Conservation (phyloP, 306 rosid species). For the Morella rubra region DNA sequence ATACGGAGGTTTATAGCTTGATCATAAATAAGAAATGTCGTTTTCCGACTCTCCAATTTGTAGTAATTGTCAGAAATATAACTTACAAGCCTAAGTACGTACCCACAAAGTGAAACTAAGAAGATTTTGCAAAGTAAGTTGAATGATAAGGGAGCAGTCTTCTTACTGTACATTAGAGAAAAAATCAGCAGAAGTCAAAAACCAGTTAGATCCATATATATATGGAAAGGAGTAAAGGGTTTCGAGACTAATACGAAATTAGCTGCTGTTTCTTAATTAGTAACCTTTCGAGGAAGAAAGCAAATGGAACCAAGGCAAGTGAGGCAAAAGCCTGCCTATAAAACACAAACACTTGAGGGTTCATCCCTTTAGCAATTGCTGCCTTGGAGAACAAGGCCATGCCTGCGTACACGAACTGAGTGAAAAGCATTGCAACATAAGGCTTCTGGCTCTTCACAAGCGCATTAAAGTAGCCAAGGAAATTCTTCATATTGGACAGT, state of each 20-base stretch:
- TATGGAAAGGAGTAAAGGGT: no score
- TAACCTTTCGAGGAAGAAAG: conserved; percentile 79
- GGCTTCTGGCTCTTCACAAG: conserved; percentile 48
- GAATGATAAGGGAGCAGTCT: conserved; percentile 56
- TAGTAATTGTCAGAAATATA: neutral
- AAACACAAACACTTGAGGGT: conserved; percentile 81
- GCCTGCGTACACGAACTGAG: conserved; percentile 75
- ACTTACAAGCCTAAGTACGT: conserved; percentile 14
- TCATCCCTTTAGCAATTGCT: conserved; percentile 88
- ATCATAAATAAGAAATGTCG: neutral
- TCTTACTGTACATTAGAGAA: conserved; percentile 54
- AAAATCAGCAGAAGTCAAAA: neutral
- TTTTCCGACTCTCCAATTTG: neutral
- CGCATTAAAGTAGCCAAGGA: conserved; percentile 11
- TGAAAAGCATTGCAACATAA: conserved; percentile 68
- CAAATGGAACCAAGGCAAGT: conserved; percentile 69
- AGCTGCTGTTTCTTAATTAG: no score
- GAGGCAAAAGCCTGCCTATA: conserved; percentile 87
- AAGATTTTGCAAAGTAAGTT: conserved; percentile 65
- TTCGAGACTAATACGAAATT: no score
- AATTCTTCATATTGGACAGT: conserved; percentile 41
- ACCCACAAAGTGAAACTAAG: conserved; percentile 80
- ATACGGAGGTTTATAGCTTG: neutral
- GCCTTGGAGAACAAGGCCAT: conserved; percentile 93
- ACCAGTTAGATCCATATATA: neutral